Base-by-base conservation (phyloP, 2,329 filamentous ascomycete species). In the Talaromyces pinophilus region DNA sequence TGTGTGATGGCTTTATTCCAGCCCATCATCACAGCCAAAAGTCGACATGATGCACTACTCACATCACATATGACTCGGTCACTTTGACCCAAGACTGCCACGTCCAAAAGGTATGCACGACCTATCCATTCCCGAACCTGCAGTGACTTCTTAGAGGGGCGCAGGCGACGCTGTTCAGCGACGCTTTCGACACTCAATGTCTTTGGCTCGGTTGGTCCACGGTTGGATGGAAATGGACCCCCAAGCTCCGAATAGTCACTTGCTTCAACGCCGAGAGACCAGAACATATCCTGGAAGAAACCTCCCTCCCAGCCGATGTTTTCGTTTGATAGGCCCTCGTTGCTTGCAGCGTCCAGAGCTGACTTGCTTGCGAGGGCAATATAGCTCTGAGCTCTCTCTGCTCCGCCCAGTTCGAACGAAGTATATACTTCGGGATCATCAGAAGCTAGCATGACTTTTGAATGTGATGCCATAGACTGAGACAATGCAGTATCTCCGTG, bases 231-330 rank as follows among this genome's bases (percentile, higher is more conserved):
- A 10, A 63, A 70, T n/a, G 72, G 70, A n/a, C 75, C 72, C 17
- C 75, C 77, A 25, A 70, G 75, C 3, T 74, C 73, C 38, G 77
- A 59, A 40, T 63, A 63, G 6, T 59, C 61, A 28, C 54, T 59
- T 40, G 40, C 57, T 19, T 57, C 33, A 13, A 61, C 60, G 3
- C 91, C 92, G 0, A 96, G 82, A 61, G 88, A 90, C 87, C 90
- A 93, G 78, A 96, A 96, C 79, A 95, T 89, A 72, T 87, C 86
- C 15, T 86, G 85, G 78, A 90, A 96, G 82, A 96, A 96, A 1
- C 92, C 92, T 19, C 92, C 92, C 76, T 96, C 92, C 92, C 92
- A 96, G 35, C 92, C 92, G 48, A 92, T 88, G 1, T 88, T 86
- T 74, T 93, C 89, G 67, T 93, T 91, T 42, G 91, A 85, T 44